Evolutionary conservation across 2,329 filamentous ascomycete species (phyloP), one percentile per base, ranked within the genome.

Genomic region (Aspergillus amoenus): DNA sequence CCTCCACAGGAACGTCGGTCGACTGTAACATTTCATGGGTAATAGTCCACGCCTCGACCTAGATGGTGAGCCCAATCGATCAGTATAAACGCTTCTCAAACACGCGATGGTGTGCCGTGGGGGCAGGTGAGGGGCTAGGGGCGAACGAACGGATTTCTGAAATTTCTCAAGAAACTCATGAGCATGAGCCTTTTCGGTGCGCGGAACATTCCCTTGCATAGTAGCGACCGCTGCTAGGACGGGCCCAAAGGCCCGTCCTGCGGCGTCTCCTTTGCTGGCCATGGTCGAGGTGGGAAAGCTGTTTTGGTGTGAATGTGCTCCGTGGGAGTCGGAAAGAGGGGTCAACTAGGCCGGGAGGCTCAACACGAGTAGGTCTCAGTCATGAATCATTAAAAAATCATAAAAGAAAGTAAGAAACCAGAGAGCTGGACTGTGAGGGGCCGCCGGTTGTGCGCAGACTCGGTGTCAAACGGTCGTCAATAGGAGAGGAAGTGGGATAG

Each of bases 111-210:
- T 32, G 43, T 6, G 32, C n/a, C 40, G 46, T 41, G 52, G 18
- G 13, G 45, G 32, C 27, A 45, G 64, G 64, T 57, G 64, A 65
- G 62, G 57, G 59, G 57, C 42, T 52, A 50, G 57, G 56, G 57
- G 49, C 44, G 51, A 51, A 84, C 88, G 66, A 77, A 96, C 93
- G 75, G 94, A 97, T 85, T 99, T 99, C 84, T 99, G 94, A 78
- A 97, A 99, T 67, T 86, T 88, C 78, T 96, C 90, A 59, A 99
- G 82, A 73, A 88, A 99, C 73, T 93, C 87, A 72, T 97, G 93
- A 59, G 91, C 93, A 75, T 92, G 89, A 73, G 89, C 88, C 81
- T 97, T 97, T 71, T 90, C 86, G 64, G 88, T 84, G 70, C 89
- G 85, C 71, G 93, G 87, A 65, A 87, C 89, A 77, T 88, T 90